phyloP scores from a whole-genome alignment of 768 basidiomycete genomes.

The Suillus clintonianus region DNA sequence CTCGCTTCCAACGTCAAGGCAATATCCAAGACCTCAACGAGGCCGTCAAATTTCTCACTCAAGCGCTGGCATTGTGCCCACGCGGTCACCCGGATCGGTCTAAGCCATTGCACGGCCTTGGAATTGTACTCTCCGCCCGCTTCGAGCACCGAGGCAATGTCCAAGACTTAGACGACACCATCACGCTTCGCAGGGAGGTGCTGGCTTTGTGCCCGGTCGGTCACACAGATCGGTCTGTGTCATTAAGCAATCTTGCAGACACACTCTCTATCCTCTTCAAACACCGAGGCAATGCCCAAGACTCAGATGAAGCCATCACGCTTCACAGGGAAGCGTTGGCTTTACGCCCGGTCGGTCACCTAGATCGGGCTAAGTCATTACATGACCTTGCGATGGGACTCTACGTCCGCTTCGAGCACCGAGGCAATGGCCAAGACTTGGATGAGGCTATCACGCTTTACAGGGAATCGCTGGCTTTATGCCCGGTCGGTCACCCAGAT shows the following conservation, averaged over 20 bases:
- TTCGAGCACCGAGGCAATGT: conserved; percentile 15
- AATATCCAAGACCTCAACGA: background rate
- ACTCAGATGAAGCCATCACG: conserved; percentile 15
- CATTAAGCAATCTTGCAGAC: conserved; percentile 14
- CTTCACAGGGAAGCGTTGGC: conserved; percentile 14
- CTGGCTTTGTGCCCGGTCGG: conserved; percentile 8
- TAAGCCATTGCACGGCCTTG: conserved; percentile 16
- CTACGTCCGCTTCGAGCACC: background rate
- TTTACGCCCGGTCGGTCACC: conserved; percentile 11
- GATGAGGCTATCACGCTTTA: too few species aligned
- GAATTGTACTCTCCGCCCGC: conserved; percentile 4
- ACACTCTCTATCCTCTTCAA: conserved; percentile 13
- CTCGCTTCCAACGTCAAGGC: conserved; percentile 13
- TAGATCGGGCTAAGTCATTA: conserved; percentile 11
- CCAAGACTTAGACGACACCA: conserved; percentile 16
- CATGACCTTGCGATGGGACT: conserved; percentile 12
- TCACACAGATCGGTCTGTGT: conserved; percentile 11
- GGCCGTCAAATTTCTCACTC: background rate
- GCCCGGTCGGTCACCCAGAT: too few species aligned
- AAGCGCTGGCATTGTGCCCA: background rate
- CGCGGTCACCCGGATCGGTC: background rate
- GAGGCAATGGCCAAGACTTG: background rate
- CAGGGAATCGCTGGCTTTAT: too few species aligned
- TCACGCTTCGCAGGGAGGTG: conserved; percentile 10
- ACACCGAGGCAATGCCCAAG: conserved; percentile 6